Evolutionary conservation across 2,329 filamentous ascomycete species (phyloP).

Genomic region (Cercospora berteroae): DNA sequence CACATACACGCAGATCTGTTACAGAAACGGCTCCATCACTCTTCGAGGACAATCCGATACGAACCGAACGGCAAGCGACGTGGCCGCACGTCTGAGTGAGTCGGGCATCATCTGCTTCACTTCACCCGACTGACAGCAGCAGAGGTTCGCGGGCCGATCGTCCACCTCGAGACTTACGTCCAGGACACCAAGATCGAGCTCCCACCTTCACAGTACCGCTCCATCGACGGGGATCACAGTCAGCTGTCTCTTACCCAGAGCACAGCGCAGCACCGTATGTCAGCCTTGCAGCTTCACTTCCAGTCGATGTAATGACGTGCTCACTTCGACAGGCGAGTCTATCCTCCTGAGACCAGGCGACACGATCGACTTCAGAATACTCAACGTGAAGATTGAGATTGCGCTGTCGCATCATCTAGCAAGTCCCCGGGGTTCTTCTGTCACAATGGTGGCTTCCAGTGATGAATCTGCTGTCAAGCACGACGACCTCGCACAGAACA

Average conservation of each 20-base stretch:
- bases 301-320: not conserved
- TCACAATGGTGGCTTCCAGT: not conserved
- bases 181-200: slow-evolving; percentile 1
- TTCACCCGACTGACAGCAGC: not conserved
- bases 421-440: not conserved
- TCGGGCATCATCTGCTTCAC: not conserved
- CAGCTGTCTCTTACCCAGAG: not conserved
- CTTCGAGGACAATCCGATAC: not conserved
- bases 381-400: slow-evolving; percentile 12
- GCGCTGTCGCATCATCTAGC: not conserved
- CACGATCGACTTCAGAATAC: slow-evolving; percentile 8
- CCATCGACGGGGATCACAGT: not conserved
- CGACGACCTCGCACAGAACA: not conserved
- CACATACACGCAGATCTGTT: slow-evolving; percentile 4
- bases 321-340: not conserved
- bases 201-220: not conserved
- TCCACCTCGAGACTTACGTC: slow-evolving; percentile 6
- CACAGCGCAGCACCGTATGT: not conserved
- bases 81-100: slow-evolving; percentile 5
- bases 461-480: not conserved
- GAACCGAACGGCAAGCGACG: not conserved
- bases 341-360: not conserved
- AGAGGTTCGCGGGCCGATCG: not conserved
- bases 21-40: not conserved
- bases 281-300: not conserved